Percentiles rank a stretch among this genome's conserved stretches.
phyloP scores from a whole-genome alignment of 148 eudicot species.

The Nepenthes gracilis region DNA sequence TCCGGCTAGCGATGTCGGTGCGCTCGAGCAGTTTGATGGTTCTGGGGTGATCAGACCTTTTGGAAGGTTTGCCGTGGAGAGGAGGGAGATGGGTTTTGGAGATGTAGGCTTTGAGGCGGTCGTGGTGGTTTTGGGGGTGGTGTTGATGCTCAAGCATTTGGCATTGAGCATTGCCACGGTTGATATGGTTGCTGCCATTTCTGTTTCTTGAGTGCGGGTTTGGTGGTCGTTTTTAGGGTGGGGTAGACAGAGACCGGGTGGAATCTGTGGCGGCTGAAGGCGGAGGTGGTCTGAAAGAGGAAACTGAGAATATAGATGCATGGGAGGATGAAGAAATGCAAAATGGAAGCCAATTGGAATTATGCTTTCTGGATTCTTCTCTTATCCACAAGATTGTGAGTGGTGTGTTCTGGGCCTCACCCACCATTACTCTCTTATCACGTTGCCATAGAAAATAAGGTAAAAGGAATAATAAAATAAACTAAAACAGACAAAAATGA shows the following conservation, averaged over 20 bases:
- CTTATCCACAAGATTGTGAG: slow-evolving; percentile 43
- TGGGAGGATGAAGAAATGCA: neutral
- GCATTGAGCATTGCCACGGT: slow-evolving; percentile 65
- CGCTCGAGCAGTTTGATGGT: neutral
- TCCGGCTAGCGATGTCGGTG: slow-evolving; percentile 17
- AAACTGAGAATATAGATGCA: neutral
- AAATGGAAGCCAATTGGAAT: slow-evolving; percentile 36
- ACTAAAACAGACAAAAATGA: no score
- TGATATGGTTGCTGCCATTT: slow-evolving; percentile 81
- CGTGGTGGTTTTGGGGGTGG: neutral
- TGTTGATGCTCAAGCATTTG: slow-evolving; percentile 25
- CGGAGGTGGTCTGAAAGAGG: neutral
- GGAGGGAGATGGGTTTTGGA: slow-evolving; percentile 36
- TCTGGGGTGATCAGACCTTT: slow-evolving; percentile 24
- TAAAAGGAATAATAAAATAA: no score
- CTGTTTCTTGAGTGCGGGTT: neutral
- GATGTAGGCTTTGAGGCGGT: slow-evolving; percentile 17
- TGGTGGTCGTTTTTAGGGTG: neutral
- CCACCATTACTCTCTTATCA: slow-evolving; percentile 56
- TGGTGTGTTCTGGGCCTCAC: slow-evolving; percentile 45
- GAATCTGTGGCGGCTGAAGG: neutral
- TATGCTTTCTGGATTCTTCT: slow-evolving; percentile 37
- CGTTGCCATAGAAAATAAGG: no score
- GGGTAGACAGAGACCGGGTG: no score
- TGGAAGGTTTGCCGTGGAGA: slow-evolving; percentile 38